phyloP scores from a whole-genome alignment of 23 red algal genomes.

The Pyropia haitanensis region DNA sequence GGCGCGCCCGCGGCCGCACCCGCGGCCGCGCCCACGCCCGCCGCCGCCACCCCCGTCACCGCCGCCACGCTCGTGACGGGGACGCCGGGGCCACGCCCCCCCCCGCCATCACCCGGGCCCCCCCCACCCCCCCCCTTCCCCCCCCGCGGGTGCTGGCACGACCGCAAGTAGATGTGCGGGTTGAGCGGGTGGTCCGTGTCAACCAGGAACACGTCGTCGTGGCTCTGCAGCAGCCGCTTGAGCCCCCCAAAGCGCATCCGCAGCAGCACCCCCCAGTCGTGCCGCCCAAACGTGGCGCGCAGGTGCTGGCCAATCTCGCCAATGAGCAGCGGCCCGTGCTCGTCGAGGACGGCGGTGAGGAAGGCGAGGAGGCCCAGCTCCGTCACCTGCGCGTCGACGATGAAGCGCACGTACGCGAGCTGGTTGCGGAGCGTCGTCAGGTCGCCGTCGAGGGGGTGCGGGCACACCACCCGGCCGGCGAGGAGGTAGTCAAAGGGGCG shows the following conservation, averaged over 20 bases:
- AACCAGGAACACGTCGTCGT: slow-evolving; percentile 30
- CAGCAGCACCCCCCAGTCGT: slow-evolving; percentile 27
- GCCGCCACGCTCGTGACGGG: no score
- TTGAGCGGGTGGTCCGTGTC: slow-evolving; percentile 46
- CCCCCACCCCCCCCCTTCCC: no score
- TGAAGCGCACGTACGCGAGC: slow-evolving; percentile 36
- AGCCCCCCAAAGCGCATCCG: slow-evolving; percentile 33
- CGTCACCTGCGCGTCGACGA: slow-evolving; percentile 18
- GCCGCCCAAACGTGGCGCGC: slow-evolving; percentile 18
- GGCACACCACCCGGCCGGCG: no score
- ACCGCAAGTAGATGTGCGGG: slow-evolving; percentile 42
- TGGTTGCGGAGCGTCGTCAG: slow-evolving; percentile 14
- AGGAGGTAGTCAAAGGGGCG: no score
- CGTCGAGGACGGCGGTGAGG: slow-evolving; percentile 22
- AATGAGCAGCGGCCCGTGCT: slow-evolving; percentile 20
- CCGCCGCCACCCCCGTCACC: no score
- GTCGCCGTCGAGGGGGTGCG: slow-evolving; percentile 7
- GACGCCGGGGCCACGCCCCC: no score
- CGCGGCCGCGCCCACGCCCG: no score
- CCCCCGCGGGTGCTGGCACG: neutral
- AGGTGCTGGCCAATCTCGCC: slow-evolving; percentile 40
- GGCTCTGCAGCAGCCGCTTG: slow-evolving; percentile 23
- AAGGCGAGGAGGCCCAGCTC: slow-evolving; percentile 40
- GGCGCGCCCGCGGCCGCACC: no score
- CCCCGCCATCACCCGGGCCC: no score